A percentile compares a stretch with the other conserved stretches of the same genome.
These are phyloP conservation scores for Scheffersomyces cryptocercus DNA, from an alignment of 1,139 yeast species.

Conservation along the genomic window DNA sequence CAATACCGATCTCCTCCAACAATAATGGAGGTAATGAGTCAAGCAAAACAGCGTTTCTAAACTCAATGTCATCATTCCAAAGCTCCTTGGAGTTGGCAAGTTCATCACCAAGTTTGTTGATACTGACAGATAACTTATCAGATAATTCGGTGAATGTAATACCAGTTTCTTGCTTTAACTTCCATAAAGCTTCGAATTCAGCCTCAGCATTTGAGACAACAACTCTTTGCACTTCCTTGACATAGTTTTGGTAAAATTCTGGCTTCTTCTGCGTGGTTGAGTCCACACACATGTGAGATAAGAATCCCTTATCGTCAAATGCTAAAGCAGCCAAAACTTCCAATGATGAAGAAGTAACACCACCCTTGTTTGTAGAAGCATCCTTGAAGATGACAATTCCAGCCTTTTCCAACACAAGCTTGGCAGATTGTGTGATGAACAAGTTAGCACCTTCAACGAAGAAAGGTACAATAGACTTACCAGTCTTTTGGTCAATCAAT, in stretches of 20 bases:
- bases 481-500: conserved; percentile 74
- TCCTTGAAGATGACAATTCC: conserved; percentile 90
- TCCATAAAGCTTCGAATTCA: conserved; percentile 89
- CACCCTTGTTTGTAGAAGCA: conserved; percentile 97
- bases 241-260: conserved; percentile 77
- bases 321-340: conserved; percentile 95
- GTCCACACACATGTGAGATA: conserved; percentile 72
- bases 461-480: conserved; percentile 77
- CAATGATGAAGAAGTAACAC: conserved; percentile 94
- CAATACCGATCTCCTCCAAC: conserved; percentile 73
- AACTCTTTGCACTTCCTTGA: conserved; percentile 75
- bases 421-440: conserved; percentile 93
- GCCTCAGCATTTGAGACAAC: conserved; percentile 75
- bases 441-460: conserved; percentile 97
- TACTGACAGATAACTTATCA: conserved; percentile 81
- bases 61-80: conserved; percentile 77
- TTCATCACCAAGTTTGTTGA: conserved; percentile 88
- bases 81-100: conserved; percentile 77
- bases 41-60: conserved; percentile 74
- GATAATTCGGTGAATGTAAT: conserved; percentile 76
- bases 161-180: conserved; percentile 66
- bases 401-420: conserved; percentile 78
- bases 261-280: conserved; percentile 57
- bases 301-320: conserved; percentile 82
- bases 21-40: conserved; percentile 81